Evolutionary conservation across 371 early-diverging fungal genomes (phyloP).

Genomic region (Mortierella polycephala): DNA sequence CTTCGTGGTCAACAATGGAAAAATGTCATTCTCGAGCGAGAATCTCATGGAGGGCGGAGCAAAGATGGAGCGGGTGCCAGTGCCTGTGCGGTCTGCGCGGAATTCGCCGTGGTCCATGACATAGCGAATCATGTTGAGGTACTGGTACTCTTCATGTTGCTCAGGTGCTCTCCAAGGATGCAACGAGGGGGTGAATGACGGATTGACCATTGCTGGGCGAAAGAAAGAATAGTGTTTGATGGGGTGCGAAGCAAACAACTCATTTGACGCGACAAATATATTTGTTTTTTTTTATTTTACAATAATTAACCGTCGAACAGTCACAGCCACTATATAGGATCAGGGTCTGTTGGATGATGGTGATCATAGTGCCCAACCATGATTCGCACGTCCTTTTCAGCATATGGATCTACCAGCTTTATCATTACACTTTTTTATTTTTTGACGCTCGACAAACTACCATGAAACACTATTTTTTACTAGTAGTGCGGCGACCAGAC

Average conservation of each 20-base stretch:
- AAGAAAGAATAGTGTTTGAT: background rate
- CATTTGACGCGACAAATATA: too few species aligned
- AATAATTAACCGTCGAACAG: too few species aligned
- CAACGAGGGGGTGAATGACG: constrained; percentile 39
- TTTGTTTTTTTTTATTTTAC: too few species aligned
- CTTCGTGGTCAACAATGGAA: constrained; percentile 99
- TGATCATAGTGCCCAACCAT: too few species aligned
- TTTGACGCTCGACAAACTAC: background rate
- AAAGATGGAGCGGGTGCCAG: constrained; percentile 95
- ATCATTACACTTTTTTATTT: too few species aligned
- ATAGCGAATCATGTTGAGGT: constrained; percentile 84
- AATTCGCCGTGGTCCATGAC: constrained; percentile 85
- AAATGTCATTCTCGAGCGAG: constrained; percentile 77
- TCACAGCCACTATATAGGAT: too few species aligned
- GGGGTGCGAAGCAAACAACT: background rate
- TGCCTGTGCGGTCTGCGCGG: constrained; percentile 96
- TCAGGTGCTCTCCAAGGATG: constrained; percentile 43
- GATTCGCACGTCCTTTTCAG: too few species aligned
- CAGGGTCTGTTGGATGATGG: too few species aligned
- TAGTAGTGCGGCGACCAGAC: too few species aligned
- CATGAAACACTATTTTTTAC: too few species aligned
- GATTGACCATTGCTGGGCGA: constrained; percentile 18
- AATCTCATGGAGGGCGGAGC: constrained; percentile 95
- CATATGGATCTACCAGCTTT: too few species aligned
- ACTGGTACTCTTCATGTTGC: constrained; percentile 90